Conservation (phyloP, 345 rosid genomes). For the Bruguiera gymnorhiza region DNA sequence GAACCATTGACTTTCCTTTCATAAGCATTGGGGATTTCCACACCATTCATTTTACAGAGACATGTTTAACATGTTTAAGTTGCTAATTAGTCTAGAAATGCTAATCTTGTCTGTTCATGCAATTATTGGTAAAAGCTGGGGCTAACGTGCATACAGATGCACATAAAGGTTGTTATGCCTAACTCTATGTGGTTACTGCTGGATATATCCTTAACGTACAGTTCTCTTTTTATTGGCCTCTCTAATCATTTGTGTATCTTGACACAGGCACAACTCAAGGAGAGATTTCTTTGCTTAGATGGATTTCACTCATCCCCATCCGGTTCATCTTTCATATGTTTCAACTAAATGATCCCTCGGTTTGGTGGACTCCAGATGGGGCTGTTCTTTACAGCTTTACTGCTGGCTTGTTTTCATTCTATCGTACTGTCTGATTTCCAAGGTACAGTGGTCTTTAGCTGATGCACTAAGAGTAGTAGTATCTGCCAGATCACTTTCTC, state of each 20-base stretch:
- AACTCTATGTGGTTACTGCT: neutral
- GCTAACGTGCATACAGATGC: neutral
- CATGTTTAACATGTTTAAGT: too few species aligned
- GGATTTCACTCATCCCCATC: constrained; percentile 8
- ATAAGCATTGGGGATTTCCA: too few species aligned
- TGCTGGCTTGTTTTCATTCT: constrained; percentile 48
- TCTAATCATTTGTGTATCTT: neutral
- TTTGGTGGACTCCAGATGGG: constrained; percentile 53
- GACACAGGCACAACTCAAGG: neutral
- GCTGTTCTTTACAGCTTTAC: constrained; percentile 36
- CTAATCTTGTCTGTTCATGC: neutral
- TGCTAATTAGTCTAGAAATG: too few species aligned
- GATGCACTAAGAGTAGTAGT: neutral
- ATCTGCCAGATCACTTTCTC: neutral
- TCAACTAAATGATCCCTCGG: constrained; percentile 16
- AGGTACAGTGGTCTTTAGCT: constrained; percentile 42
- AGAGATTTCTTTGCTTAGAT: constrained; percentile 8
- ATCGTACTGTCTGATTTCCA: constrained; percentile 60
- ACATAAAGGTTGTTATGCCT: neutral
- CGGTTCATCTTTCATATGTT: neutral
- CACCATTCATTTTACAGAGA: too few species aligned
- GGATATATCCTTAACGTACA: neutral
- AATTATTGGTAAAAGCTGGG: neutral
- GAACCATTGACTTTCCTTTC: too few species aligned
- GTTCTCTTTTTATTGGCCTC: neutral